Percentiles rank a stretch among this genome's conserved stretches.
Evolutionary conservation across 495 filamentous ascomycete genomes (phyloP).

Genomic region (Talaromyces liani): DNA sequence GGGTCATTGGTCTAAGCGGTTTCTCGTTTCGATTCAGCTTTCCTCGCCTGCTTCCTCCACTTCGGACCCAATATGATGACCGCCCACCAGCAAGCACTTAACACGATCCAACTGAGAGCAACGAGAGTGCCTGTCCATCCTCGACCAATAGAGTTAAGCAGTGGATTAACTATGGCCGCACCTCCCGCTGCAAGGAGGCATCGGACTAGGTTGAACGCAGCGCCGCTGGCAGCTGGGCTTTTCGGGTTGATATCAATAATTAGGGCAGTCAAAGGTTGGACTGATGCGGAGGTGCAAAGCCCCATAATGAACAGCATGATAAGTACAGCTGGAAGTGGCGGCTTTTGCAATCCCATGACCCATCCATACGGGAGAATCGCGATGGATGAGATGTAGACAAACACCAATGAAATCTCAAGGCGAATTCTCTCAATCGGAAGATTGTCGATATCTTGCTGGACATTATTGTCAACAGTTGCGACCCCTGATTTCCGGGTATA

Average conservation of each 20-base stretch:
- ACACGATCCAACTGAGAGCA: constrained; percentile 22
- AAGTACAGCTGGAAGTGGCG: constrained; percentile 27
- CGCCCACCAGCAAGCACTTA: constrained; percentile 25
- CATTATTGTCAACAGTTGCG: constrained; percentile 24
- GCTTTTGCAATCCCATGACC: constrained; percentile 28
- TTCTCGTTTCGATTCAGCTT: background rate
- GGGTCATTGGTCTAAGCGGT: background rate
- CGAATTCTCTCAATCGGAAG: constrained; percentile 37
- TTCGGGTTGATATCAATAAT: constrained; percentile 37
- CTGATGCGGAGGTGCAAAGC: constrained; percentile 18
- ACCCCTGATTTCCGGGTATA: constrained; percentile 23
- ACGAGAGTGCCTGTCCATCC: constrained; percentile 41
- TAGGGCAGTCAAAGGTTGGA: constrained; percentile 28
- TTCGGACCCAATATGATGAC: constrained; percentile 25
- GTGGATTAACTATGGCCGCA: constrained; percentile 28
- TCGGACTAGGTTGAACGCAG: constrained; percentile 39
- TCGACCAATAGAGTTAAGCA: constrained; percentile 36
- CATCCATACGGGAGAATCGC: constrained; percentile 39
- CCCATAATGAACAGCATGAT: constrained; percentile 37
- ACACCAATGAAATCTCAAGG: constrained; percentile 25
- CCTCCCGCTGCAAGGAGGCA: constrained; percentile 38
- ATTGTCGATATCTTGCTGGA: constrained; percentile 30
- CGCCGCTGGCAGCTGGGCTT: constrained; percentile 34
- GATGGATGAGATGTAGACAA: constrained; percentile 23
- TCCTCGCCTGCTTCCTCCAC: constrained; percentile 26